These are phyloP conservation scores for Arabidopsis lyrata DNA, from an alignment of 441 rosid species.

Conservation along the genomic window DNA sequence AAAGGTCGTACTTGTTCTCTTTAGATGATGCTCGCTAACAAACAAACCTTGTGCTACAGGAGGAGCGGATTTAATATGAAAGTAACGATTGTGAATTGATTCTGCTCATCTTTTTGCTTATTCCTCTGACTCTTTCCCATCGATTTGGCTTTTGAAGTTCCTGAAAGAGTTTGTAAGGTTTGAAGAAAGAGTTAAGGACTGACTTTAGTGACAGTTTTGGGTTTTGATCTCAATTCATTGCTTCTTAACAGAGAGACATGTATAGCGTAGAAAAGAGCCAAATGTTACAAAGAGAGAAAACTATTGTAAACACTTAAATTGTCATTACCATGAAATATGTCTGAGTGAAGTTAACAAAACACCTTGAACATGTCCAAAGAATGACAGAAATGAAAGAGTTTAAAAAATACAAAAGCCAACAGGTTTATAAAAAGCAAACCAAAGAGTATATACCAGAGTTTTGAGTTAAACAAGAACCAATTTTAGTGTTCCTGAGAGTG, in stretches of 20 bases:
- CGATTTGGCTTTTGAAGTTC: not conserved
- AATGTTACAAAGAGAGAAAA: not conserved
- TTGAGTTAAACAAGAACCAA: conserved; percentile 37
- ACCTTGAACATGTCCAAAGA: conserved; percentile 43
- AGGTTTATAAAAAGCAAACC: conserved; percentile 25
- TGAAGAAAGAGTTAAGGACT: not conserved
- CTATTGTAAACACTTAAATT: conserved; percentile 27
- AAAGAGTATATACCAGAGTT: conserved; percentile 40
- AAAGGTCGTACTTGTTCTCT: not conserved
- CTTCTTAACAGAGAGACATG: conserved; percentile 7
- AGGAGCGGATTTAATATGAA: no score
- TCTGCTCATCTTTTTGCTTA: not conserved
- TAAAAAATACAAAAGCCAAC: conserved; percentile 23
- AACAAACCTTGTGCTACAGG: not conserved
- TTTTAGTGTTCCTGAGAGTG: conserved; percentile 38
- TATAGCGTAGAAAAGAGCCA: not conserved
- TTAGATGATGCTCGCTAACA: conserved; percentile 19
- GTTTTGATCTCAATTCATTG: not conserved
- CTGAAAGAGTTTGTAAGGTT: not conserved
- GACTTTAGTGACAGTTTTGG: not conserved
- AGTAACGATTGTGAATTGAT: not conserved
- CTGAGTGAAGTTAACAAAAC: conserved; percentile 26
- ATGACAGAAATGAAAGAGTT: conserved; percentile 16
- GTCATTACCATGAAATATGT: conserved; percentile 34
- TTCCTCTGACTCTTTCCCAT: not conserved